phyloP scores from a whole-genome alignment of 2,329 filamentous ascomycete species.

The Trichoderma sp. region DNA sequence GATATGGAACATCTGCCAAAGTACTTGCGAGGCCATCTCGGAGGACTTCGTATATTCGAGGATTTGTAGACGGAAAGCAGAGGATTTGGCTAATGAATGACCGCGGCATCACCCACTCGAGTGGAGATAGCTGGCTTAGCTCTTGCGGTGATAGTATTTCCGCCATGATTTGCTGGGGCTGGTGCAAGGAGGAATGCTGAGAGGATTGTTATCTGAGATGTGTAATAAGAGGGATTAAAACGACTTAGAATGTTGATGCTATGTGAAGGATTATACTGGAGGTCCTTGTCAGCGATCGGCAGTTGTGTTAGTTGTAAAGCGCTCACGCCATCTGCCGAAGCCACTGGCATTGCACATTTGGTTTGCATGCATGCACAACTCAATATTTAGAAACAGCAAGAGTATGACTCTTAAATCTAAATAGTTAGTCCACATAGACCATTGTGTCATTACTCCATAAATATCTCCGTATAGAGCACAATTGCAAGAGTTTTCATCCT shows the following conservation, averaged over 20 bases:
- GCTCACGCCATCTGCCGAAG: background rate
- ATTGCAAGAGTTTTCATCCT: background rate
- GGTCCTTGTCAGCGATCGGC: background rate
- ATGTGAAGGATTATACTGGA: background rate
- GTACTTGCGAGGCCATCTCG: background rate
- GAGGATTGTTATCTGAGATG: background rate
- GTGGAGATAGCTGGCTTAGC: background rate
- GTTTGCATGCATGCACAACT: background rate
- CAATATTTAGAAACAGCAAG: too few species aligned
- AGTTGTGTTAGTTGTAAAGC: background rate
- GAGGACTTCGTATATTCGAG: slow-evolving; percentile 10
- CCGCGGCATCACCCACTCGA: slow-evolving; percentile 17
- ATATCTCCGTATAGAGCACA: background rate
- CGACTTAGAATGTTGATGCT: background rate
- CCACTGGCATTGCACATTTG: background rate
- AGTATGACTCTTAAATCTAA: background rate
- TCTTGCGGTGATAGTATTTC: background rate
- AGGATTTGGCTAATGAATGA: slow-evolving; percentile 15
- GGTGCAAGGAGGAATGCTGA: background rate
- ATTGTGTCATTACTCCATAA: background rate
- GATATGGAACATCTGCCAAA: slow-evolving; percentile 3
- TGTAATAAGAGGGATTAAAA: background rate
- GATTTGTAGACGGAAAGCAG: slow-evolving; percentile 7
- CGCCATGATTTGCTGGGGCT: background rate
- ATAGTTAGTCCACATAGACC: rapidly evolving